A percentile compares a stretch with the other conserved stretches of the same genome.
phyloP scores from a whole-genome alignment of 2,329 filamentous ascomycete species.

The Hypoxylon sp. region DNA sequence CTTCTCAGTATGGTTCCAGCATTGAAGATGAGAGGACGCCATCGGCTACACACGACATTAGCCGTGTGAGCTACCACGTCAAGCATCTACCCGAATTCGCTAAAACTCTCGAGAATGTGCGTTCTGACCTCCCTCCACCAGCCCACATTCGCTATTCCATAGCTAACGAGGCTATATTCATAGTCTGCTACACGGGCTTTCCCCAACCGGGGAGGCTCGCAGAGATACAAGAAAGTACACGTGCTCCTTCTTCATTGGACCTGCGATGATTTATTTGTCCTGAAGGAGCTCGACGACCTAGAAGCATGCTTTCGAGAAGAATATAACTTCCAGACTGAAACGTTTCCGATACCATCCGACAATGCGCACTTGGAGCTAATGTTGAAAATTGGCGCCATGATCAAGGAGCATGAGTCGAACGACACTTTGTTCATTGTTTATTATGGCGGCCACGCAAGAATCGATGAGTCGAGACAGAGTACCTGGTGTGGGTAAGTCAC shows the following conservation, averaged over 20 bases:
- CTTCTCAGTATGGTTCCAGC: constrained; percentile 63
- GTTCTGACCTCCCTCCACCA: constrained; percentile 47
- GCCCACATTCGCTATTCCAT: constrained; percentile 10
- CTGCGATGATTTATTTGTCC: constrained; percentile 71
- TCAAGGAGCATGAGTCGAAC: constrained; percentile 69
- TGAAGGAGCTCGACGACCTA: constrained; percentile 71
- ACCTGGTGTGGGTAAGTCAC: constrained; percentile 71
- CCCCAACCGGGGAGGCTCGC: constrained; percentile 68
- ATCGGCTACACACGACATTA: constrained; percentile 69
- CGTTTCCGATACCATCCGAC: constrained; percentile 71
- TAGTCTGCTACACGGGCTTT: constrained; percentile 70
- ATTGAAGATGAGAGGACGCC: constrained; percentile 58
- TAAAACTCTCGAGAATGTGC: constrained; percentile 68
- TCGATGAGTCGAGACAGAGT: constrained; percentile 72
- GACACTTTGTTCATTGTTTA: constrained; percentile 72
- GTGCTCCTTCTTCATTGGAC: constrained; percentile 71
- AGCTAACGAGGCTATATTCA: constrained; percentile 34
- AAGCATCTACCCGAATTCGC: constrained; percentile 70
- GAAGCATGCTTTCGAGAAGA: constrained; percentile 69
- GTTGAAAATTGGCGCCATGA: constrained; percentile 69
- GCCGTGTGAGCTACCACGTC: constrained; percentile 71
- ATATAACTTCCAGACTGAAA: constrained; percentile 70
- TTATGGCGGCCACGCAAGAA: constrained; percentile 72
- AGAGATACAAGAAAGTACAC: constrained; percentile 70
- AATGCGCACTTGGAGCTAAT: constrained; percentile 72